Conservation (phyloP, 2,329 filamentous ascomycete genomes). For the Sporothrix dimorphospora region DNA sequence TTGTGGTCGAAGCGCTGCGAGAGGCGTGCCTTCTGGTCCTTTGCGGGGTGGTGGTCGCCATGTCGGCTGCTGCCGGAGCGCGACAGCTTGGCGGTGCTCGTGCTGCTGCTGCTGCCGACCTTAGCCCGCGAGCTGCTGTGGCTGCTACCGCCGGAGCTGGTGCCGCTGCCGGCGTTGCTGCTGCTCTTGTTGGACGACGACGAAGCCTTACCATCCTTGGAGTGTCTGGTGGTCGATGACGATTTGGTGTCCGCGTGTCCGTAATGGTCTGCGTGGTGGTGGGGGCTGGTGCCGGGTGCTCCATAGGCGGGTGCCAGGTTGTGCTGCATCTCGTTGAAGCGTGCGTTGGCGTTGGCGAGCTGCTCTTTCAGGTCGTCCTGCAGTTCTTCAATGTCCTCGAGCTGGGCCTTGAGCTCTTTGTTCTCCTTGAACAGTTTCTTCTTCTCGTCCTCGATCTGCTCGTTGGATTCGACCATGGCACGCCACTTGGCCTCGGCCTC, state of each 20-base stretch:
- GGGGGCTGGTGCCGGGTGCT: conserved; percentile 28
- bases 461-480: conserved; percentile 36
- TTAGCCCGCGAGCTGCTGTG: conserved; percentile 23
- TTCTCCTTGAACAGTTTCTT: conserved; percentile 32
- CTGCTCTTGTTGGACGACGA: conserved; percentile 19
- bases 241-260: conserved; percentile 1
- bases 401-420: conserved; percentile 28
- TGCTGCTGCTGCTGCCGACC: conserved; percentile 28
- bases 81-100: conserved; percentile 28
- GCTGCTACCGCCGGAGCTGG: conserved; percentile 23
- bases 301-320: conserved; percentile 32
- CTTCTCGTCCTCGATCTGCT: conserved; percentile 38
- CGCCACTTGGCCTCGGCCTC: conserved; percentile 36
- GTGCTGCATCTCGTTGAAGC: conserved; percentile 36
- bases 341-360: conserved; percentile 36
- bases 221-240: conserved; percentile 3
- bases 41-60: conserved; percentile 34
- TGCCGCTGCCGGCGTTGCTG: conserved; percentile 9
- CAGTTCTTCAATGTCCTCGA: conserved; percentile 30
- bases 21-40: conserved; percentile 39
- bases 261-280: neutral
- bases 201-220: conserved; percentile 20
- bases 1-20: conserved; percentile 39
- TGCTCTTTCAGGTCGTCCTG: conserved; percentile 36
- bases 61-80: conserved; percentile 25